Base-by-base conservation (phyloP, 139 green algal species). In the Asterochloris sp. region DNA sequence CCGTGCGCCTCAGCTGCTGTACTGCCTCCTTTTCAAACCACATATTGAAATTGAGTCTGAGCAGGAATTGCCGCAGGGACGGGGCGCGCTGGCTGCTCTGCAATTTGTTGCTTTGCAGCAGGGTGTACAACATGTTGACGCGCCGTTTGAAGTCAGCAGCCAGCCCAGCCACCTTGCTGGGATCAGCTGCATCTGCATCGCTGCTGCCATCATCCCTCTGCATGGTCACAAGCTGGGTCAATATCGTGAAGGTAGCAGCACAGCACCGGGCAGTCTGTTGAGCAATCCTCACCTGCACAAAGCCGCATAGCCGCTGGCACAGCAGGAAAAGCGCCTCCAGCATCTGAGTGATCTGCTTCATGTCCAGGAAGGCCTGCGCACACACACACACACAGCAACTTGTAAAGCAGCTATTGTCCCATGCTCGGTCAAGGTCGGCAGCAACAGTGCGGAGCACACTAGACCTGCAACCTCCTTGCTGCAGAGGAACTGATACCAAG, bases 31-130 rank as follows among this genome's bases (percentile, higher is more conserved):
- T 66, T 69, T 83, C 78, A 13, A 90, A 28, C 81, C 85, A 97
- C 47, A 78, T 79, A 80, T 96, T 97, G 89, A 89, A 97, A 85
- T 97, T 93, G 9, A 98, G 87, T 0, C 92, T 84, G 78, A 93
- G 69, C 13, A 97, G 86, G 17, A 98, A 88, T 86, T 97, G 95
- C 14, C 91, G 86, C 81, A 98, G 86, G 64, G 90, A 87, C 0
- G 95, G 92, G 2, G 91, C 90, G 12, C 90, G 86, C 73, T 88
- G 83, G 15, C 78, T 84, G 10, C 88, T 82, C 73, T 91, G 83
- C 85, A 94, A 78, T 69, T 84, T 85, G 67, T 83, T 78, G 66
- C 83, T 89, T 47, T 89, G 86, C 74, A 95, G 78, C 17, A 94
- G 26, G 21, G 79, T 81, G 80, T 88, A 92, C 21, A 95, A 78